phyloP scores from a whole-genome alignment of 441 rosid species.

The Macaranga tanarius region DNA sequence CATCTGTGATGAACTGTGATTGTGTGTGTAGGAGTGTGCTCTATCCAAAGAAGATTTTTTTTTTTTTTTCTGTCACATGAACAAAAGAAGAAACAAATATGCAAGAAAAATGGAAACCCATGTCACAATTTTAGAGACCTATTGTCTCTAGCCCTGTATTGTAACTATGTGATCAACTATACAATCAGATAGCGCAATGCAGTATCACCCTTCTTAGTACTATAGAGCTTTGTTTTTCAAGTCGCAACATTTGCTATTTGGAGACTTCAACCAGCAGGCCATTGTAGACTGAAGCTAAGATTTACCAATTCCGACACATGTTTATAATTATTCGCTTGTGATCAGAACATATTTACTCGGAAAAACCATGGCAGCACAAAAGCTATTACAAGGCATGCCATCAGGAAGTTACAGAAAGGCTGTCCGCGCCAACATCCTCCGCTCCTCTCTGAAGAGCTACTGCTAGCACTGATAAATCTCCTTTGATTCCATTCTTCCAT shows the following conservation, averaged over 20 bases:
- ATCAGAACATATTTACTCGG: conserved; percentile 54
- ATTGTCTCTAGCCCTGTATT: neutral
- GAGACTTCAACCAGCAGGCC: neutral
- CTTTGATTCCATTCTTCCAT: conserved; percentile 50
- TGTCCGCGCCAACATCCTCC: conserved; percentile 58
- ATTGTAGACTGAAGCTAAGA: too few species aligned
- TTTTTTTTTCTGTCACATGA: neutral
- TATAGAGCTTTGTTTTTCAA: too few species aligned
- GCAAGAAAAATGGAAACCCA: neutral
- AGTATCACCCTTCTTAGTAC: too few species aligned
- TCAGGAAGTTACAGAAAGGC: conserved; percentile 66
- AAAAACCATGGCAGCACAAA: conserved; percentile 73
- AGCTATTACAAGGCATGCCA: conserved; percentile 69
- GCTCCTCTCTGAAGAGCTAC: conserved; percentile 24
- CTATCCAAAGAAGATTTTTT: too few species aligned
- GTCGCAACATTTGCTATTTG: conserved; percentile 1
- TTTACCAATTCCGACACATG: too few species aligned
- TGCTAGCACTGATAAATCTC: conserved; percentile 24
- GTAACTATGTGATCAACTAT: conserved; percentile 2
- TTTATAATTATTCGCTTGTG: neutral
- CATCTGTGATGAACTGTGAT: neutral
- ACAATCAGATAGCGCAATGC: conserved; percentile 6
- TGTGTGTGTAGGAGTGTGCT: conserved; percentile 9
- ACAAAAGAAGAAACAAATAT: neutral
- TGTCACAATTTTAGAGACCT: neutral